Evolutionary conservation across 2,329 filamentous ascomycete genomes (phyloP).

Genomic region (Monosporascus sp.): DNA sequence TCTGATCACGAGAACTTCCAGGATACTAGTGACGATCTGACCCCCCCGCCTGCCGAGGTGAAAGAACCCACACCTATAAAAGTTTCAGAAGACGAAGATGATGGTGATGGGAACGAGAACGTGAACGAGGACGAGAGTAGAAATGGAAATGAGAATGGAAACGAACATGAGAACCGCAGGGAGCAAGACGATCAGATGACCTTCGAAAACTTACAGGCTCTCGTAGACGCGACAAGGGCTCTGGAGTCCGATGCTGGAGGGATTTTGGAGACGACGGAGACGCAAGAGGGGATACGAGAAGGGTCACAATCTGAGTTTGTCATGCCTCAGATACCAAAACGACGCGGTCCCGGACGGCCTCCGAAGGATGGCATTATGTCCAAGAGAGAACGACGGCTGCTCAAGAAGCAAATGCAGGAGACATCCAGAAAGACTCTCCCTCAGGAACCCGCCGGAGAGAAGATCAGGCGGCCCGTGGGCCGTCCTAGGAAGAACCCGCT

Average conservation of each 20-base stretch:
- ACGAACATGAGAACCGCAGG: conserved; percentile 12
- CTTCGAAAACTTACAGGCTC: not conserved
- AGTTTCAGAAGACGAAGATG: conserved; percentile 16
- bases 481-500: conserved; percentile 59
- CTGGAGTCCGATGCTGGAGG: not conserved
- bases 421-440: conserved; percentile 47
- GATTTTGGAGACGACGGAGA: conserved; percentile 6
- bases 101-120: conserved; percentile 32
- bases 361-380: conserved; percentile 82
- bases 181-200: conserved; percentile 4
- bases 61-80: conserved; percentile 35
- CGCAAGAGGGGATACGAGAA: conserved; percentile 3
- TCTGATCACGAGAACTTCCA: conserved; percentile 51
- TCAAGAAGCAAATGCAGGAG: conserved; percentile 54
- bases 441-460: conserved; percentile 41
- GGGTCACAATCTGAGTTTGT: conserved; percentile 25
- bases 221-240: not conserved
- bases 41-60: conserved; percentile 28
- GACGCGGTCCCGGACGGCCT: conserved; percentile 72
- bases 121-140: conserved; percentile 20
- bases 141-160: conserved; percentile 20
- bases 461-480: conserved; percentile 59
- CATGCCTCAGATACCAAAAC: conserved; percentile 49
- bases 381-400: conserved; percentile 63
- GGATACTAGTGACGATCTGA: conserved; percentile 51